phyloP scores from a whole-genome alignment of 208 protist genomes.

The Lotmaria passim region DNA sequence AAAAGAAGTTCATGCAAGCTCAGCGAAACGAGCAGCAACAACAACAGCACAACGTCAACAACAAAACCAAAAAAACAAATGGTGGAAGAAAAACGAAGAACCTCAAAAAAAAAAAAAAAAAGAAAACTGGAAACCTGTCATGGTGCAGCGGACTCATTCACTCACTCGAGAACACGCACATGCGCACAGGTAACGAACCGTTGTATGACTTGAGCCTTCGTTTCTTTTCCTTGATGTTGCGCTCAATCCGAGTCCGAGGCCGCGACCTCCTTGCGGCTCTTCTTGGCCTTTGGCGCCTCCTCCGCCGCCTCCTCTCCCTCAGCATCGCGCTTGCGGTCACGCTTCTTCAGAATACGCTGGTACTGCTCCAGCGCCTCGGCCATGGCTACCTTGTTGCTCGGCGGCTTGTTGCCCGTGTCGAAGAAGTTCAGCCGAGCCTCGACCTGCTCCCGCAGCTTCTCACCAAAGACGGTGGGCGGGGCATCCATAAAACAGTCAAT shows the following conservation, averaged over 20 bases:
- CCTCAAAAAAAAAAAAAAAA: background rate
- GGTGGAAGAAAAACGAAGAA: background rate
- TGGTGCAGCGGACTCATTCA: too few relatives aligned
- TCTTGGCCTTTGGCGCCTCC: constrained; percentile 64
- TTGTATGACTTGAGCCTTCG: background rate
- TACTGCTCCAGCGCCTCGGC: constrained; percentile 94
- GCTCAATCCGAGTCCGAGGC: constrained; percentile 66
- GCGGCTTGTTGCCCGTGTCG: constrained; percentile 95
- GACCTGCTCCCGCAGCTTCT: constrained; percentile 97
- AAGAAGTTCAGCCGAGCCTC: constrained; percentile 98
- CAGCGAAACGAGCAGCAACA: too few relatives aligned
- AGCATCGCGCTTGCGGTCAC: constrained; percentile 45
- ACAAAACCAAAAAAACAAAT: too few relatives aligned
- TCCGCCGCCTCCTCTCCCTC: constrained; percentile 35
- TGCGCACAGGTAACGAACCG: too few relatives aligned
- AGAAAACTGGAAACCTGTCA: too few relatives aligned
- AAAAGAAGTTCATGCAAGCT: too few relatives aligned
- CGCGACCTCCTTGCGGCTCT: constrained; percentile 55
- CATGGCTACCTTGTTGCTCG: constrained; percentile 97
- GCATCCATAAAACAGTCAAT: constrained; percentile 97
- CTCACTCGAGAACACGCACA: too few relatives aligned
- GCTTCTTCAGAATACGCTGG: constrained; percentile 75
- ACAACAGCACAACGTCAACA: too few relatives aligned
- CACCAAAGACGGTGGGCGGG: constrained; percentile 93
- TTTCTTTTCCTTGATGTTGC: background rate